These are phyloP conservation scores for Alternaria tenuissima DNA, from an alignment of 2,329 filamentous ascomycete species.

Conservation along the genomic window DNA sequence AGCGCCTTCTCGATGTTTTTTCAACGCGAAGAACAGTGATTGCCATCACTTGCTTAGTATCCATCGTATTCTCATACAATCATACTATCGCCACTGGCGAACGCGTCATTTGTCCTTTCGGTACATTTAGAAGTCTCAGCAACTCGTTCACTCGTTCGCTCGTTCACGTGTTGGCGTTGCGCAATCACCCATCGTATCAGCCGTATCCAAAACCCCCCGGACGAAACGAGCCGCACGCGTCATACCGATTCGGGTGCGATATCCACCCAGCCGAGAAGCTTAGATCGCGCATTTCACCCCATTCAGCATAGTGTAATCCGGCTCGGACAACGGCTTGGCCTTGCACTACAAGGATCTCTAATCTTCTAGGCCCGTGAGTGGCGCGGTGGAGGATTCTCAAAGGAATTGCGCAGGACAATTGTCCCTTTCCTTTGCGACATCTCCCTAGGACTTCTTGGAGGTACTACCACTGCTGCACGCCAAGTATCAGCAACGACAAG, in stretches of 20 bases:
- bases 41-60: neutral
- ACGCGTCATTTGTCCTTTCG: neutral
- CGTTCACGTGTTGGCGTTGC: slow-evolving; percentile 1
- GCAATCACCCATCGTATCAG: slow-evolving; percentile 8
- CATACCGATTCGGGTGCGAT: slow-evolving; percentile 1
- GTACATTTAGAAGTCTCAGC: neutral
- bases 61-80: neutral
- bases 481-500: slow-evolving; percentile 15
- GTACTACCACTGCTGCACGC: slow-evolving; percentile 2
- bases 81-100: neutral
- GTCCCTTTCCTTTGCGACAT: slow-evolving; percentile 7
- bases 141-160: neutral
- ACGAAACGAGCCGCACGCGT: slow-evolving; percentile 9
- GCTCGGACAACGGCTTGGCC: slow-evolving; percentile 1
- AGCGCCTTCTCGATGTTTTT: neutral
- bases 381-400: slow-evolving; percentile 8
- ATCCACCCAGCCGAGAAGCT: slow-evolving; percentile 7
- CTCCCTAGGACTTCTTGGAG: slow-evolving; percentile 3
- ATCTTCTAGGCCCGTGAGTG: slow-evolving; percentile 17
- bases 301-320: neutral
- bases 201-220: slow-evolving; percentile 7
- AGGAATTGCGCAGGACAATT: slow-evolving; percentile 2
- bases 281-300: neutral
- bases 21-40: neutral
- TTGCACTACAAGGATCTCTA: slow-evolving; percentile 7